Conservation (phyloP, 1,139 yeast genomes). For the Candida sanyaensis region DNA sequence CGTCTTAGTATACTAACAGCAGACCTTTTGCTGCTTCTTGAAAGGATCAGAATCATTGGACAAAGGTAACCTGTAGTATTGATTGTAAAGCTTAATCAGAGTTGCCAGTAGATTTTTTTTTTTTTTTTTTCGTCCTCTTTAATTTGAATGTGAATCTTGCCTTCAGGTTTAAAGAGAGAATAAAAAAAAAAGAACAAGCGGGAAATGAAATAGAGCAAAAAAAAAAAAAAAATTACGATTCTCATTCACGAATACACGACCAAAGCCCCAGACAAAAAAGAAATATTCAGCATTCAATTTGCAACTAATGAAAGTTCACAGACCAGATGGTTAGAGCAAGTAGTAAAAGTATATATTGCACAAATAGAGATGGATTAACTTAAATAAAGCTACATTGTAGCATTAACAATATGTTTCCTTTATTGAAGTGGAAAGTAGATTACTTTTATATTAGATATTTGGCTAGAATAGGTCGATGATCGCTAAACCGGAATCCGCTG, state of each 20-base stretch:
- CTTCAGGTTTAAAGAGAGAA: not conserved
- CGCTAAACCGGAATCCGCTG: slow-evolving; percentile 34
- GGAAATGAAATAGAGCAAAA: not conserved
- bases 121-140: not conserved
- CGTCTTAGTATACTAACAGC: slow-evolving; percentile 2
- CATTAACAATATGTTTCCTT: too few species aligned
- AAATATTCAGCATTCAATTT: not conserved
- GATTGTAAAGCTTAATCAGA: too few species aligned
- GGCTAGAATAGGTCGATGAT: slow-evolving; percentile 45
- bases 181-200: not conserved
- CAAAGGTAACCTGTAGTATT: too few species aligned
- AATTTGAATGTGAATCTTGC: not conserved
- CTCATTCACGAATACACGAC: not conserved
- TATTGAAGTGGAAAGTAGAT: not conserved
- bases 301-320: not conserved
- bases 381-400: too few species aligned
- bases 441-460: slow-evolving; percentile 17
- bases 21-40: slow-evolving; percentile 5
- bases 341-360: too few species aligned
- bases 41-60: not conserved
- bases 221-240: not conserved
- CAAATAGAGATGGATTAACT: too few species aligned
- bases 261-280: not conserved
- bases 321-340: too few species aligned
- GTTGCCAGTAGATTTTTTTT: not conserved